Conservation (phyloP, 2,329 filamentous ascomycete genomes). For the Sporothrix inflata region DNA sequence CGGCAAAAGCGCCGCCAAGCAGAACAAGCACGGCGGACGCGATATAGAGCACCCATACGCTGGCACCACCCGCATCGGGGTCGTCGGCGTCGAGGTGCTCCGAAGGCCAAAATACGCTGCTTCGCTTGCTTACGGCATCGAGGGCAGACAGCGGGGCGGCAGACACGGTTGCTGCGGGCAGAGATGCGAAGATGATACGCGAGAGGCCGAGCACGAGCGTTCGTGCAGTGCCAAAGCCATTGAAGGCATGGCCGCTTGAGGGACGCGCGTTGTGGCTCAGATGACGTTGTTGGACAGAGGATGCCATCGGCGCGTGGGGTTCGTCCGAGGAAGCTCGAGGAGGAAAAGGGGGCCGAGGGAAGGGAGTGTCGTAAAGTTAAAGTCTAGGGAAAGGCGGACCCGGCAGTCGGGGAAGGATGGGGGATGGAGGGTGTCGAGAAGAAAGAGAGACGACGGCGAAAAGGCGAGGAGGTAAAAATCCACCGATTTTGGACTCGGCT, state of each 20-base stretch:
- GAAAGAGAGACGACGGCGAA: neutral
- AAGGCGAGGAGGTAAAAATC: neutral
- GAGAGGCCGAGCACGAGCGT: slow-evolving; percentile 56
- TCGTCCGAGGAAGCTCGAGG: neutral
- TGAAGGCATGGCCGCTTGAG: slow-evolving; percentile 7
- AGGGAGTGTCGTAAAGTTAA: neutral
- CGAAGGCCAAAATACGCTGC: neutral
- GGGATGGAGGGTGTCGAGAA: neutral
- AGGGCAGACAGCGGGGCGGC: slow-evolving; percentile 49
- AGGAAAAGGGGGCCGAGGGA: neutral
- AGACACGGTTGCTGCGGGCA: slow-evolving; percentile 46
- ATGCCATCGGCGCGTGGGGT: slow-evolving; percentile 25
- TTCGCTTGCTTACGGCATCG: slow-evolving; percentile 24
- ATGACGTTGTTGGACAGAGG: slow-evolving; percentile 6
- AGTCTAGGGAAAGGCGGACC: neutral
- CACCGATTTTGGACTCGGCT: slow-evolving; percentile 9
- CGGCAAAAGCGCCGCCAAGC: slow-evolving; percentile 89
- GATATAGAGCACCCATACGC: slow-evolving; percentile 79
- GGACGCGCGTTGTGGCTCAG: slow-evolving; percentile 19
- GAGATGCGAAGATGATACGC: slow-evolving; percentile 53
- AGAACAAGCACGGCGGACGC: slow-evolving; percentile 81
- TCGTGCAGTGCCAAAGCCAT: slow-evolving; percentile 46
- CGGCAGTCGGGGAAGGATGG: neutral
- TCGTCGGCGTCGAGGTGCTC: slow-evolving; percentile 48
- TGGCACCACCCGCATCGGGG: slow-evolving; percentile 61